phyloP scores from a whole-genome alignment of 805 yeast genomes.

The Kuraishia ogatae region DNA sequence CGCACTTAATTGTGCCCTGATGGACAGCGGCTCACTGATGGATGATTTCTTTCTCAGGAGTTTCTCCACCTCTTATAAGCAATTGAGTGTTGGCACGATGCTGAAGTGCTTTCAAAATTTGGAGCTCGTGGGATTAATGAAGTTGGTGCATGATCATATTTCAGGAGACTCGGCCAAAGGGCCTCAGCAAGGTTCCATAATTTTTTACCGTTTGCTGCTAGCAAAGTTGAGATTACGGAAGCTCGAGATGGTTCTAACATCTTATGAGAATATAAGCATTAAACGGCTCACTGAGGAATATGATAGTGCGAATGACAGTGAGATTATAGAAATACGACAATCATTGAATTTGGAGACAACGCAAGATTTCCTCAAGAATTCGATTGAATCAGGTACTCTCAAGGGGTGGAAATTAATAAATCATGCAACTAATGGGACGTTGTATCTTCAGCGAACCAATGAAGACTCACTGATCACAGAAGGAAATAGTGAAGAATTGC shows the following conservation, averaged over 20 bases:
- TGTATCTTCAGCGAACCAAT: background rate
- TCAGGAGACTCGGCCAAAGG: background rate
- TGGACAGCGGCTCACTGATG: background rate
- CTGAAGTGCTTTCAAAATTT: background rate
- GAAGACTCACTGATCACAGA: too few species aligned
- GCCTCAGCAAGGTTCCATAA: background rate
- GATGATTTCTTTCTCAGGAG: background rate
- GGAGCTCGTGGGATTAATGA: background rate
- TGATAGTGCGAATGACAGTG: background rate
- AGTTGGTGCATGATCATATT: background rate
- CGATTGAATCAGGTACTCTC: background rate
- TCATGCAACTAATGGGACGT: background rate
- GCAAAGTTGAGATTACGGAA: background rate
- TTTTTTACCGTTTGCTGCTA: background rate
- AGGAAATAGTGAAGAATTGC: background rate
- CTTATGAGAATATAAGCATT: background rate
- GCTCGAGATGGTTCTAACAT: background rate
- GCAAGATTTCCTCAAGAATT: background rate
- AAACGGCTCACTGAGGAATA: background rate
- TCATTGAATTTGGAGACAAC: background rate
- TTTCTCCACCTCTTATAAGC: background rate
- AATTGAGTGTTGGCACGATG: background rate
- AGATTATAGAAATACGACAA: background rate
- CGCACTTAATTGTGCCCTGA: background rate
- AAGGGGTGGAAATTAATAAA: background rate